Base-by-base conservation (phyloP, 352 stramenopile genomes). In the Phytophthora cactorum region DNA sequence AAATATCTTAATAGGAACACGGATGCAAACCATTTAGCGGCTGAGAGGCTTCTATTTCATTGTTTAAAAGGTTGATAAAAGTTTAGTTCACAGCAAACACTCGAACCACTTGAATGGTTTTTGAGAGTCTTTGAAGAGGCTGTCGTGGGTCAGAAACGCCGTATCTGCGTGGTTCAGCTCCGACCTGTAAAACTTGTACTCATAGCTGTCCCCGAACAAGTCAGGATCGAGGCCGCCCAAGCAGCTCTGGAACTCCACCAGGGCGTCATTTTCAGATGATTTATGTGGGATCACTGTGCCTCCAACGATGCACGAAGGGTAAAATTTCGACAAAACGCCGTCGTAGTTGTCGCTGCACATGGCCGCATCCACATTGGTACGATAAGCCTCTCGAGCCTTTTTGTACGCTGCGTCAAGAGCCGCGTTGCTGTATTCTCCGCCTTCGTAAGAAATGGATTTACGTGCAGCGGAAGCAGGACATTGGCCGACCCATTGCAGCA, bases 31-130 rank as follows among this genome's bases (percentile, higher is more conserved):
- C 17, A 22, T 22, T 22, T 22, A 22, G 17, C 17, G 17, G 17
- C 17, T 22, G 17, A 22, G 17, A 22, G 17, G 17, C 17, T 22
- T 22, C 17, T 22, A 22, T 22, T 22, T 22, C 17, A 0, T 22
- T 22, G 17, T 22, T 22, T 22, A 22, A 22, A 22, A 22, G 17
- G 29, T 7, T 34, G 29, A n/a, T 17, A 49, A 17, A 49, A 49
- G 7, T 12, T 5, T 29, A 27, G 25, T 2, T 54, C 62, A 67
- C 2, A 68, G 17, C 14, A 77, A 25, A 34, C 69, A 79, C 45
- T 76, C 65, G 17, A 81, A 79, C 75, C 72, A 83, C 52, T 77
- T 81, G 43, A 70, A 47, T 22, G 68, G 68, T 27, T 76, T 79
- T 34, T 72, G 43, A 2, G 66, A 47, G 38, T 64, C 39, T 25